phyloP scores from a whole-genome alignment of 2,329 filamentous ascomycete genomes.

The Fusarium pseudoanthophilum region DNA sequence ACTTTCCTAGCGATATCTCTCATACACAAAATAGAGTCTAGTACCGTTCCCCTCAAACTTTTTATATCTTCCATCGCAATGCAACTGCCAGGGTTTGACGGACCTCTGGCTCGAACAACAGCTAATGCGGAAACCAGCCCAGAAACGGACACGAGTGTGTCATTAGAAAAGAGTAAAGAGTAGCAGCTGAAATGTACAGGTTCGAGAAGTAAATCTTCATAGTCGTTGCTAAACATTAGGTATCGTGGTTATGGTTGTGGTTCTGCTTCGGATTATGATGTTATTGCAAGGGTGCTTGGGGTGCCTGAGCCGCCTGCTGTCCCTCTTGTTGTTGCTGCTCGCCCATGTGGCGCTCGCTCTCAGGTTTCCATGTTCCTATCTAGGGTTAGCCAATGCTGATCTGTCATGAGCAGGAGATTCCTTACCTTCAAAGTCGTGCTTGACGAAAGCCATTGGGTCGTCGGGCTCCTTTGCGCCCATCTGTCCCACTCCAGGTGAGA shows the following conservation, averaged over 20 bases:
- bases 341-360: conserved; percentile 76
- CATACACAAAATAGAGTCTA: conserved; percentile 29
- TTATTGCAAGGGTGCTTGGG: conserved; percentile 38
- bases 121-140: conserved; percentile 38
- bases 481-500: conserved; percentile 92
- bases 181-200: conserved; percentile 44
- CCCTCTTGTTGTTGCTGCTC: conserved; percentile 48
- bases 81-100: conserved; percentile 26
- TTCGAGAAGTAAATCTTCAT: conserved; percentile 43
- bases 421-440: conserved; percentile 94
- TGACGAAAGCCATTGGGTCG: conserved; percentile 96
- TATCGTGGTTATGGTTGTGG: conserved; percentile 32
- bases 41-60: conserved; percentile 31
- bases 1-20: conserved; percentile 24
- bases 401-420: not conserved
- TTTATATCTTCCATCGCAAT: conserved; percentile 36
- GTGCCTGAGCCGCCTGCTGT: conserved; percentile 27
- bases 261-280: conserved; percentile 14
- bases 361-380: conserved; percentile 80
- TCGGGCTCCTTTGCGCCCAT: conserved; percentile 92
- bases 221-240: conserved; percentile 42
- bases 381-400: not conserved
- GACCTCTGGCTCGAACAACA: conserved; percentile 15
- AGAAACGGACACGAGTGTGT: conserved; percentile 31
- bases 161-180: conserved; percentile 45